Percentiles rank a stretch among this genome's conserved stretches.
Conservation (phyloP, 1,139 yeast genomes). For the Debaryomycetaceae sp. region DNA sequence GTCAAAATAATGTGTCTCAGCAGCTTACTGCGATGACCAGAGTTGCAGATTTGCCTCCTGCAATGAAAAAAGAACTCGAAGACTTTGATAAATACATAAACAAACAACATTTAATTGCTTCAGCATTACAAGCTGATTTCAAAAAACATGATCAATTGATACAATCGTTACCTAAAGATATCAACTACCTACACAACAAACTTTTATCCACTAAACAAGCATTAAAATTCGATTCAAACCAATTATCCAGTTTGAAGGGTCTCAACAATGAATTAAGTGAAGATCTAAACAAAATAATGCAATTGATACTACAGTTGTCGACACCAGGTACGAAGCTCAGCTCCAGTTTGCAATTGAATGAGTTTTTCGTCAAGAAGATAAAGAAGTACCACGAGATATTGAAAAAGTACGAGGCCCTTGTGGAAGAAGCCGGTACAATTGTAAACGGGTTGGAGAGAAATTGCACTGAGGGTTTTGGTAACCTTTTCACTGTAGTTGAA, state of each 20-base stretch:
- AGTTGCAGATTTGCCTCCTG: conserved; percentile 78
- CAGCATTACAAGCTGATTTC: conserved; percentile 65
- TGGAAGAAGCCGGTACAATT: conserved; percentile 63
- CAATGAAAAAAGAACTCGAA: conserved; percentile 71
- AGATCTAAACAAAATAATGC: conserved; percentile 67
- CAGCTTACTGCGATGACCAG: conserved; percentile 82
- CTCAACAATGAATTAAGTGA: conserved; percentile 59
- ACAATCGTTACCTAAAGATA: conserved; percentile 81
- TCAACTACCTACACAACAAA: conserved; percentile 64
- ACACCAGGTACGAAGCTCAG: conserved; percentile 67
- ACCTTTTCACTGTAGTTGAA: conserved; percentile 53
- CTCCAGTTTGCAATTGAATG: conserved; percentile 48
- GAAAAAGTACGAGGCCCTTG: conserved; percentile 70
- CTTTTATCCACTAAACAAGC: conserved; percentile 68
- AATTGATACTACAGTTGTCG: conserved; percentile 61
- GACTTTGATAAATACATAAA: conserved; percentile 81
- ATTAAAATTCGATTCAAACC: conserved; percentile 42
- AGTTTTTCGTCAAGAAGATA: conserved; percentile 51
- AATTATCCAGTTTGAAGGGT: conserved; percentile 31
- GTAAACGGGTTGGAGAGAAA: conserved; percentile 42
- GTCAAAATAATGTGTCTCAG: conserved; percentile 8
- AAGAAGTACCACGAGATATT: conserved; percentile 65
- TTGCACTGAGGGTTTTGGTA: conserved; percentile 47
- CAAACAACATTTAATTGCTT: conserved; percentile 78
- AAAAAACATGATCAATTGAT: conserved; percentile 67